These are phyloP conservation scores for Candida incommunis DNA, from an alignment of 805 yeast species.

Conservation along the genomic window DNA sequence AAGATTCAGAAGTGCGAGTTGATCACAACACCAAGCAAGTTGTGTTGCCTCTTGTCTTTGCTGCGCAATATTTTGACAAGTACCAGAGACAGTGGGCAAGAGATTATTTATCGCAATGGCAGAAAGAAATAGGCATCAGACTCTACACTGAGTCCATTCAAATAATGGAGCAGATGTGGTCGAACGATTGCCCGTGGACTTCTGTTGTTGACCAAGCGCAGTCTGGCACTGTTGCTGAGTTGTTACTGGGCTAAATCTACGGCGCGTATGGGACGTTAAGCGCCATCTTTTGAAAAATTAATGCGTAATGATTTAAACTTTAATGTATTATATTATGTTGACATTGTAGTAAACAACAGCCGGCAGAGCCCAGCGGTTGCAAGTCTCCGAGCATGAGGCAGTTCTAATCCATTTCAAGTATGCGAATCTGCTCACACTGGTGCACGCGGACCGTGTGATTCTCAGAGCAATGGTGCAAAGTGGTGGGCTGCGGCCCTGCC, in stretches of 20 bases:
- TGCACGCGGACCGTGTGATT: no score
- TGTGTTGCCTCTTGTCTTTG: neutral
- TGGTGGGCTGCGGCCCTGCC: no score
- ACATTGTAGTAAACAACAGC: no score
- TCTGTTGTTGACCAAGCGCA: neutral
- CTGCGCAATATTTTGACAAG: conserved; percentile 1
- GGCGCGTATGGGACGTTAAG: no score
- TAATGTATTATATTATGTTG: no score
- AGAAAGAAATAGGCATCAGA: neutral
- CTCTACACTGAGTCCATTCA: neutral
- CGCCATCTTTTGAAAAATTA: no score
- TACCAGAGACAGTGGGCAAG: neutral
- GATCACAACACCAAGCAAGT: conserved; percentile 1
- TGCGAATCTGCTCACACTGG: no score
- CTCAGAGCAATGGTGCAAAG: no score
- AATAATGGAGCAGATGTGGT: conserved; percentile 1
- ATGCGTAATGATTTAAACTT: no score
- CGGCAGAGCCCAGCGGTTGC: no score
- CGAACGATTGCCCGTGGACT: neutral
- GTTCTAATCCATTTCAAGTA: no score
- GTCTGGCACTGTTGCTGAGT: conserved; percentile 1
- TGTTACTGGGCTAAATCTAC: neutral
- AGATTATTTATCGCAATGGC: neutral
- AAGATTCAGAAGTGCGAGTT: neutral
- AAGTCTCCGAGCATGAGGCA: no score